These are phyloP conservation scores for Phylloporus sp. DNA, from an alignment of 768 basidiomycete species.

Conservation along the genomic window DNA sequence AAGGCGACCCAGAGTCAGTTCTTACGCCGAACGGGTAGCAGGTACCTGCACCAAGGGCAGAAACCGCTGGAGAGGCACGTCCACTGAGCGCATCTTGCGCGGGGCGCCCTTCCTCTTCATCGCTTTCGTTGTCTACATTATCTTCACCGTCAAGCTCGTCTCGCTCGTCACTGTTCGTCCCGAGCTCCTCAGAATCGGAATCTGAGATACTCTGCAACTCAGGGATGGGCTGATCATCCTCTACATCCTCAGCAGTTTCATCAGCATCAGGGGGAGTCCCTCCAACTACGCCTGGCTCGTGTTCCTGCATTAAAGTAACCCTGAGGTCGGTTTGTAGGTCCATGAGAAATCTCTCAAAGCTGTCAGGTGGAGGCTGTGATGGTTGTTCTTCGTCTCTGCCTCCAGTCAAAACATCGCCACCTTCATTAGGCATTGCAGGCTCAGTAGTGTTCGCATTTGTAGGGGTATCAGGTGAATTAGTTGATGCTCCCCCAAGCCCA, in stretches of 20 bases:
- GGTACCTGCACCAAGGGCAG: constrained; percentile 14
- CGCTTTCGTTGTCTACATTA: constrained; percentile 26
- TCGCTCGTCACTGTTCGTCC: constrained; percentile 17
- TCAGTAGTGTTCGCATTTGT: constrained; percentile 10
- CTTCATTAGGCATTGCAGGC: constrained; percentile 4
- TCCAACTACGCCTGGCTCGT: constrained; percentile 8
- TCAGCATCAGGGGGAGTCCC: constrained; percentile 3
- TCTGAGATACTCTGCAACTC: constrained; percentile 23
- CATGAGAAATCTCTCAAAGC: constrained; percentile 76
- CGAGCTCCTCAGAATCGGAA: constrained; percentile 29
- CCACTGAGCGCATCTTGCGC: constrained; percentile 21
- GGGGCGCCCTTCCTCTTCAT: constrained; percentile 23
- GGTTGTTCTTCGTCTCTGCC: constrained; percentile 15
- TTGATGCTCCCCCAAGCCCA: constrained; percentile 35
- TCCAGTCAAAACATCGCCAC: neutral
- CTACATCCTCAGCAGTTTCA: constrained; percentile 12
- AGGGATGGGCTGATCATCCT: constrained; percentile 18
- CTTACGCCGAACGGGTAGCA: constrained; percentile 9
- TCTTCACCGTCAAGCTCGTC: constrained; percentile 29
- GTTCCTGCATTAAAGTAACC: constrained; percentile 47
- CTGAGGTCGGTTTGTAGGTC: constrained; percentile 74
- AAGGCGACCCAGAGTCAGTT: constrained; percentile 1
- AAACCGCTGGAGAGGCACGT: constrained; percentile 24
- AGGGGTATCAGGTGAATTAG: constrained; percentile 1
- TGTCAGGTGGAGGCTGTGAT: constrained; percentile 48